Evolutionary conservation across 1,284 basidiomycete genomes (phyloP).

Genomic region (Cutaneotrichosporon mucoides): DNA sequence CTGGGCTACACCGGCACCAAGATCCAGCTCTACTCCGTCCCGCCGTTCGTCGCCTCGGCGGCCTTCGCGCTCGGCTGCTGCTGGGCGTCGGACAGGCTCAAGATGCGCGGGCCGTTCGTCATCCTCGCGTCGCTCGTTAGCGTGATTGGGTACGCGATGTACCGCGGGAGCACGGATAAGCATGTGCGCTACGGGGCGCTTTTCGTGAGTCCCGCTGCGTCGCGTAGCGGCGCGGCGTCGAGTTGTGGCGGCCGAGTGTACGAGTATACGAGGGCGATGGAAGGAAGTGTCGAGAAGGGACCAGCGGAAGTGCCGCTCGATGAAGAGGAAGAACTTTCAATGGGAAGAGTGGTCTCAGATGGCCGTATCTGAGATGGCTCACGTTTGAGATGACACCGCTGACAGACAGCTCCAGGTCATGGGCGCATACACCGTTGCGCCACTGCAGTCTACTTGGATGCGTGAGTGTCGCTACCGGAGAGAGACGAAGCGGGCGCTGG

Average conservation of each 20-base stretch:
- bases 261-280: too few relatives aligned
- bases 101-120: constrained; percentile 52
- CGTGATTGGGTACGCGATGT: constrained; percentile 40
- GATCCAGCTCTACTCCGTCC: constrained; percentile 53
- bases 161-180: constrained; percentile 26
- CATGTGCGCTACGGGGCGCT: constrained; percentile 38
- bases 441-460: constrained; percentile 36
- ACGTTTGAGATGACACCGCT: too few relatives aligned
- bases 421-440: constrained; percentile 37
- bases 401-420: too few relatives aligned
- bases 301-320: too few relatives aligned
- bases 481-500: too few relatives aligned
- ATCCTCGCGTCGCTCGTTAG: constrained; percentile 26
- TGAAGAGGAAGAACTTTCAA: too few relatives aligned
- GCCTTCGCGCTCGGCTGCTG: constrained; percentile 53
- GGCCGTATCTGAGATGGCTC: too few relatives aligned
- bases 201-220: too few relatives aligned
- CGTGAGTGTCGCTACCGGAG: constrained; percentile 14
- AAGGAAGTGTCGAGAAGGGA: too few relatives aligned
- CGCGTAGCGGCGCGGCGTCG: too few relatives aligned
- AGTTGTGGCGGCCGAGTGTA: too few relatives aligned
- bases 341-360: too few relatives aligned
- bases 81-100: constrained; percentile 56
- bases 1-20: constrained; percentile 50
- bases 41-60: constrained; percentile 56